Evolutionary conservation across 306 rosid genomes (phyloP), one percentile per base, ranked within the genome.

Genomic region (Herpetospermum pedunculosum): DNA sequence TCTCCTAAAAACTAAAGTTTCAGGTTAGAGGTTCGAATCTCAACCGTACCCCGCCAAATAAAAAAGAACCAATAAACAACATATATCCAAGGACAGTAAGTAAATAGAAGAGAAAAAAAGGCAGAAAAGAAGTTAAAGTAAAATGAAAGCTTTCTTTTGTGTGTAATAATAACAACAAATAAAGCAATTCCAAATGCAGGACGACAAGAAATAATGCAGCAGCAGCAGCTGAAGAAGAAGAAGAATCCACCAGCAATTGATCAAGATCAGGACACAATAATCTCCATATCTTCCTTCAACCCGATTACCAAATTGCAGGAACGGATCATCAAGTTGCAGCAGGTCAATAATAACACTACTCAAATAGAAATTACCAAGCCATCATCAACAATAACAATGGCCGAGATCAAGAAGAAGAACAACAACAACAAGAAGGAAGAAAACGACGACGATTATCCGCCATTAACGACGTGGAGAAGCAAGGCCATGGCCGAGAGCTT

Each of bases 401-500:
- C n/a, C n/a, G 32, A 38, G 72, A 19, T 30, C 14, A 11, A 67
- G n/a, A 37, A 37, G 50, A 44, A 68, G 44, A 29, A 44, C 1
- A 14, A 13, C 1, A 14, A 13, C 1, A 14, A 44, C 18, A 14
- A n/a, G 23, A 4, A 30, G 55, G 28, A 29, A 0, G 4, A 60
- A 38, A 5, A 28, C 0, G 46, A 30, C 6, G 60, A 35, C 0
- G 70, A 41, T n/a, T n/a, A n/a, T 14, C 55, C 15, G 19, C 23
- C 26, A 60, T 35, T 87, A 86, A 84, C 34, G 30, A 84, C 34
- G 30, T 13, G 52, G 72, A 65, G 85, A 73, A 80, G 77, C 80
- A 81, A 79, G 69, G 85, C 80, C 54, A 86, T 88, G 88, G 72
- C 15, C 29, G 90, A 76, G 73, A 88, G 78, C 58, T 89, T 93